Conservation (phyloP, 208 protist species). For the Trichomonas tenax region DNA sequence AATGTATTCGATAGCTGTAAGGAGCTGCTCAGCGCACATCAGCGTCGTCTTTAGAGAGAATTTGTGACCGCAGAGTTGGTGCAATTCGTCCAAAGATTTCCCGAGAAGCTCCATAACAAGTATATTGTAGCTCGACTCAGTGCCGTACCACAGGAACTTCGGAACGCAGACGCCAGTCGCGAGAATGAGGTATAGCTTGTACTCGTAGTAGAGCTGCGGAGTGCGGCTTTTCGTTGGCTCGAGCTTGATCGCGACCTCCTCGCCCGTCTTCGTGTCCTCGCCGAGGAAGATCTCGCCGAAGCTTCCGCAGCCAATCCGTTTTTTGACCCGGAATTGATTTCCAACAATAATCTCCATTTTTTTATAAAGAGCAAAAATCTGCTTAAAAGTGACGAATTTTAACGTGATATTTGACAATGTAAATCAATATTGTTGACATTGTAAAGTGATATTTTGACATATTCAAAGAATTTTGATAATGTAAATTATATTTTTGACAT, state of each 20-base stretch:
- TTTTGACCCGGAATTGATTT: background rate
- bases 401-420: too few relatives aligned
- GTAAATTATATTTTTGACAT: too few relatives aligned
- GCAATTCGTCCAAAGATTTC: slow-evolving; percentile 87
- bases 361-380: too few relatives aligned
- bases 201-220: slow-evolving; percentile 91
- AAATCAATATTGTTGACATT: too few relatives aligned
- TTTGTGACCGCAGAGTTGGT: slow-evolving; percentile 56
- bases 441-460: too few relatives aligned
- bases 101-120: slow-evolving; percentile 97
- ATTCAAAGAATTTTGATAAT: too few relatives aligned
- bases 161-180: slow-evolving; percentile 72
- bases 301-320: background rate
- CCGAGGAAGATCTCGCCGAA: background rate
- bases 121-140: slow-evolving; percentile 85
- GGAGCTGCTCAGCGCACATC: slow-evolving; percentile 81
- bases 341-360: background rate
- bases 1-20: slow-evolving; percentile 72
- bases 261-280: background rate
- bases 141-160: slow-evolving; percentile 71
- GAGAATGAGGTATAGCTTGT: slow-evolving; percentile 69
- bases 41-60: slow-evolving; percentile 84
- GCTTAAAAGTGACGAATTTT: too few relatives aligned
- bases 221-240: slow-evolving; percentile 51
- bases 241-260: background rate